These are phyloP conservation scores for Aureobasidium sp. DNA, from an alignment of 2,329 filamentous ascomycete species.

Conservation along the genomic window DNA sequence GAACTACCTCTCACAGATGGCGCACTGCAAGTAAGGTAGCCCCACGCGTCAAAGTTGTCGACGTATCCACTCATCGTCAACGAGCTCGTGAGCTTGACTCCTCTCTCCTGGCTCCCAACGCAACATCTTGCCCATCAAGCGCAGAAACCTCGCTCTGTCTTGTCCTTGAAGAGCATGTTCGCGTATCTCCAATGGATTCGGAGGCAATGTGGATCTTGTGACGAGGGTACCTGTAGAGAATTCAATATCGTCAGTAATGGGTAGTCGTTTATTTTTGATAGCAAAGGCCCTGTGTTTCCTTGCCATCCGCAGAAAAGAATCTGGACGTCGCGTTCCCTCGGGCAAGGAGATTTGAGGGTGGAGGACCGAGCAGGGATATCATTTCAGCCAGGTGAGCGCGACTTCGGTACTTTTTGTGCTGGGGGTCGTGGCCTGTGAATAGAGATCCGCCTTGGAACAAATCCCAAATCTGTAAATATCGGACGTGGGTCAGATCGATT, in stretches of 20 bases:
- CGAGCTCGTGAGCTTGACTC: conserved; percentile 29
- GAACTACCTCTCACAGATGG: too few species aligned
- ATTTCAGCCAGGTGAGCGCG: conserved; percentile 20
- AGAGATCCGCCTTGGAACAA: conserved; percentile 27
- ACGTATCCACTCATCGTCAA: conserved; percentile 21
- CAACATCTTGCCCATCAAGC: conserved; percentile 30
- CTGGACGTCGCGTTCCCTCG: conserved; percentile 14
- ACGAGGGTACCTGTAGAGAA: too few species aligned
- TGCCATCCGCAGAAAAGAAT: conserved; percentile 14
- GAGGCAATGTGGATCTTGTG: too few species aligned
- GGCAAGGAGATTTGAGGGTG: conserved; percentile 19
- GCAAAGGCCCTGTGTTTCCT: too few species aligned
- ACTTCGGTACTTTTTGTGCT: conserved; percentile 16
- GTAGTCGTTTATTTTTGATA: too few species aligned
- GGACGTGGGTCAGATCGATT: background rate
- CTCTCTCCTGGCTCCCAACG: conserved; percentile 33
- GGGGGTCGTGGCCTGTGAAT: conserved; percentile 22
- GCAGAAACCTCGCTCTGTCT: conserved; percentile 28
- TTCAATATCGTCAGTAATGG: too few species aligned
- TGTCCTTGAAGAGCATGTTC: conserved; percentile 16
- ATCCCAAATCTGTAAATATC: conserved; percentile 28
- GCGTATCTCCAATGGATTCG: background rate
- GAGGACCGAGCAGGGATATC: conserved; percentile 21
- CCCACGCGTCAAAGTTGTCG: too few species aligned
- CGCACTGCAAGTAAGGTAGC: too few species aligned